Base-by-base conservation (phyloP, 176 grass and related monocot genomes). In the Paspalum notatum region DNA sequence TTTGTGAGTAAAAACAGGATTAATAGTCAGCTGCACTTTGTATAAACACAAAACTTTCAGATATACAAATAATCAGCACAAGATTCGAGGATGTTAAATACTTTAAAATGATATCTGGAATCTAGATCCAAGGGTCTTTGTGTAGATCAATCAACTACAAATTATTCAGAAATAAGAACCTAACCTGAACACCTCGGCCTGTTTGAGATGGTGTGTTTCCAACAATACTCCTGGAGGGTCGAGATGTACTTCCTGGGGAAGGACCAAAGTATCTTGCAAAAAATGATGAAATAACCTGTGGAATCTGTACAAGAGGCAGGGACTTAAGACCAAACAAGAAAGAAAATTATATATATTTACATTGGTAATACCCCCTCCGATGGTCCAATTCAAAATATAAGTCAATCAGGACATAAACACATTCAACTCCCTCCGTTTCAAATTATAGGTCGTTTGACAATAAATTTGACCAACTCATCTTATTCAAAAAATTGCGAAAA, bases 241-340 rank as follows among this genome's bases (percentile, higher is more conserved):
- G 85, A 82, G 83, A 22, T 68, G 80, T 87, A 51, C 47, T 69
- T 71, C 71, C 62, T 1, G 68, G 63, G 41, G 83, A 74, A 71
- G 91, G 56, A 40, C 80, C 43, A 37, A 89, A 89, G 76, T 86
- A 66, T 87, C 88, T 80, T 74, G 88, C 82, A 16, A 94, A 85
- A 81, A 86, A 66, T 87, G 86, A 86, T 41, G 92, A 63, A 84
- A 94, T 55, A 48, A 78, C 73, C 66, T 78, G 65, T 27, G 89
- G 92, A 20, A 91, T 41, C 92, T 94, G 89, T 81, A 88, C 9
- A 68, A 43, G 17, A 1, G 53, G 58, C 43, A 84, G 24, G 40
- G 44, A 72, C 49, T 55, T 56, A 74, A 72, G 13, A 82, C 24
- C 62, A 69, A 67, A 87, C 9, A 71, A n/a, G 14, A 55, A 89